Evolutionary conservation across 23 red algal species (phyloP), one percentile per base, ranked within the genome.

Genomic region (Gracilaria gracilis): DNA sequence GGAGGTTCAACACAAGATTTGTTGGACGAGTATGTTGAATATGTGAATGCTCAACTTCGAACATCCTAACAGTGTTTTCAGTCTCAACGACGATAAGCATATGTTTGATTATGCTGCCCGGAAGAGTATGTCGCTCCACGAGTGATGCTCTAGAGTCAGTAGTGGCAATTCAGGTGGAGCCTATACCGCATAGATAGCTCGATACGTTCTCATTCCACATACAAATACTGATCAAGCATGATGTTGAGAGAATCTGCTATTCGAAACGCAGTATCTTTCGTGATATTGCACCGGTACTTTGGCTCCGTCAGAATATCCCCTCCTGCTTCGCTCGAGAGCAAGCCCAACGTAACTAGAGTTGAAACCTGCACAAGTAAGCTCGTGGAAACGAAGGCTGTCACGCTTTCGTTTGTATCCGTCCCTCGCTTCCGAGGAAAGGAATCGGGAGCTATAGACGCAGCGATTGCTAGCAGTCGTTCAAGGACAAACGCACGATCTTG

Each of bases 1-100:
- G 59, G 72, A 64, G 23, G n/a, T 47, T 66, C 73, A 20, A 67
- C 62, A 38, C 40, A 64, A 28, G 84, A 75, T 21, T 40, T 91
- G n/a, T 11, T 80, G 4, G 87, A 91, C 48, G 87, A 80, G 32
- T 91, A 91, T 74, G 47, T 91, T 15, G 57, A 91, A 51, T 91
- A 91, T 54, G 39, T 91, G 2, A 81, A 61, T 23, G 87, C 73
- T 49, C 87, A 91, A 81, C 87, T 91, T 28, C 53, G 58, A 53
- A 53, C 49, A 2, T 6, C 51, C 1, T 57, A 29, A 55, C 7
- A 15, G 8, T 15, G 51, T 72, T 17, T 37, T 72, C 66, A 36
- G 28, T 14, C 33, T 67, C n/a, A n/a, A n/a, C n/a, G n/a, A n/a
- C n/a, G n/a, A n/a, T n/a, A n/a, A n/a, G n/a, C n/a, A n/a, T n/a